Evolutionary conservation across 257 asterid genomes (phyloP).

Genomic region (Coffea eugenioides): DNA sequence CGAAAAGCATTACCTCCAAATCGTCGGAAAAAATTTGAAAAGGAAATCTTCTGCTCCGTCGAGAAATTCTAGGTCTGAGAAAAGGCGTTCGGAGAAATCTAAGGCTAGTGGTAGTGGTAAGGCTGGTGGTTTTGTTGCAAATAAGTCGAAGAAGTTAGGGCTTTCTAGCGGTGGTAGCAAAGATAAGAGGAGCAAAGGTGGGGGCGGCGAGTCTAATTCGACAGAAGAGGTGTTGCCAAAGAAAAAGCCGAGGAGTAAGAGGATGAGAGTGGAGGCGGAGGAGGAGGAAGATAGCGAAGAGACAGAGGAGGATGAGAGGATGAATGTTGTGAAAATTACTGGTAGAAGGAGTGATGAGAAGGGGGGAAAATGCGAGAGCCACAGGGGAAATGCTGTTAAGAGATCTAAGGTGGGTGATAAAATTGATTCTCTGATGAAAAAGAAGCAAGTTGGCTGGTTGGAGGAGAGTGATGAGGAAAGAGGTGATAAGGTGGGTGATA

Average conservation of each 20-base stretch:
- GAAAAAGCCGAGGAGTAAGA: conserved; percentile 23
- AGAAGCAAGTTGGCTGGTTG: conserved; percentile 6
- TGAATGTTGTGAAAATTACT: background rate
- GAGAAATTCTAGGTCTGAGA: conserved; percentile 1
- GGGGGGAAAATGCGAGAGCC: background rate
- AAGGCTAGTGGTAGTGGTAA: conserved; percentile 1
- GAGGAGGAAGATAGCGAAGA: background rate
- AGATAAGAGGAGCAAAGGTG: conserved; percentile 6
- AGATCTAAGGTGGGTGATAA: background rate
- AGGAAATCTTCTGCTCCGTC: background rate
- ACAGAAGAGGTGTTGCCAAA: conserved; percentile 26
- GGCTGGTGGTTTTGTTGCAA: background rate
- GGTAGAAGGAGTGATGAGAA: background rate
- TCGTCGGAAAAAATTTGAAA: background rate
- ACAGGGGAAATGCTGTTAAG: background rate
- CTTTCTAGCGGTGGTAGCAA: background rate
- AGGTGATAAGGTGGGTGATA: background rate
- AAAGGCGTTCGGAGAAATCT: background rate
- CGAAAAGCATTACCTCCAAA: conserved; percentile 29
- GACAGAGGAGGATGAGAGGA: background rate
- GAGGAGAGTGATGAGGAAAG: conserved; percentile 6
- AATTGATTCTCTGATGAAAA: background rate
- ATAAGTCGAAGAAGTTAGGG: background rate
- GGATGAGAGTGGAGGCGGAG: background rate
- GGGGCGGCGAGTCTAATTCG: conserved; percentile 10